Evolutionary conservation across 352 stramenopile genomes (phyloP).

Genomic region (Blastocystis sp.): DNA sequence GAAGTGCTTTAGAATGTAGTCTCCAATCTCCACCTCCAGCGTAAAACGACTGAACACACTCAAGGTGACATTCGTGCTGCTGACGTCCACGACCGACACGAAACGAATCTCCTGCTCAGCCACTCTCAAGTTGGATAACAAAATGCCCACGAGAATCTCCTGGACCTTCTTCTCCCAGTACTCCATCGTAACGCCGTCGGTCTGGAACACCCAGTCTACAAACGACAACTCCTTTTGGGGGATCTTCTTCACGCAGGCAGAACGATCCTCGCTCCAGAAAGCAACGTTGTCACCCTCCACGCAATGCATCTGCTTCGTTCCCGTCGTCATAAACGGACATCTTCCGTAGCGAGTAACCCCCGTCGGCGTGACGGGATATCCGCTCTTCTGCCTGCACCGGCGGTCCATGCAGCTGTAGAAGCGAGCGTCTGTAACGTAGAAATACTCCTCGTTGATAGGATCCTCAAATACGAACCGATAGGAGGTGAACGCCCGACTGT

Average conservation of each 20-base stretch:
- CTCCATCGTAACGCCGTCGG: neutral
- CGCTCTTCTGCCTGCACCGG: neutral
- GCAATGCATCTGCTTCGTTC: neutral
- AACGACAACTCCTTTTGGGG: neutral
- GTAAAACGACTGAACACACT: neutral
- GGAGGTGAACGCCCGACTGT: neutral
- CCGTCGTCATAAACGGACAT: neutral
- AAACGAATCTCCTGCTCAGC: neutral
- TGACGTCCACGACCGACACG: neutral
- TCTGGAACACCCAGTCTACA: neutral
- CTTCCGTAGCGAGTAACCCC: neutral
- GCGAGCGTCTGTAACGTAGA: neutral
- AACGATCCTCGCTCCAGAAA: neutral
- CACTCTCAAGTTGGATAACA: neutral
- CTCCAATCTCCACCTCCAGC: neutral
- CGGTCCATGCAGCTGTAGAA: neutral
- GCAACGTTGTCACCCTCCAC: neutral
- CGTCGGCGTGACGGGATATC: neutral
- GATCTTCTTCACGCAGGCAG: neutral
- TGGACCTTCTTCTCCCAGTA: neutral
- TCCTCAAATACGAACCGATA: conserved; percentile 2
- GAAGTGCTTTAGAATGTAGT: neutral
- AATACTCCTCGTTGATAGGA: neutral
- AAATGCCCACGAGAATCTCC: neutral
- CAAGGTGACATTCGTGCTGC: neutral